Base-by-base conservation (phyloP, 768 basidiomycete genomes). In the Russula earlei region DNA sequence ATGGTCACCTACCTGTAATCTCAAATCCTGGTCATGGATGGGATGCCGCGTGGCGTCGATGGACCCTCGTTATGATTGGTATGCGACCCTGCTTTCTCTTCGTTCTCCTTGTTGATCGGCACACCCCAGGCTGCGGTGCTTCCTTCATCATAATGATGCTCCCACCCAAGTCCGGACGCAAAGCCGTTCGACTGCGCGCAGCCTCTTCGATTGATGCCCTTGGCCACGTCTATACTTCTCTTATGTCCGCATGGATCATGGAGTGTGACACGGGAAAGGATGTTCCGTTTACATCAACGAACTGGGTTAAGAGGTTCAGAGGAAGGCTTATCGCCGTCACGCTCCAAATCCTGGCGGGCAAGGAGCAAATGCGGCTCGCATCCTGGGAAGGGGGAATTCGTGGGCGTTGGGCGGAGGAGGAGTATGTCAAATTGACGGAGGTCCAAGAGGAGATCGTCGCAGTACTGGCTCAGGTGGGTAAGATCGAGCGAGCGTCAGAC, bases 141-240 rank as follows among this genome's bases (percentile, higher is more conserved):
- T 75, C 75, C 0, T 79, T 77, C 66, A 68, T 81, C 56, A 62
- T 82, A 42, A 79, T 80, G 74, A 70, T 81, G 63, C 67, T 81
- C 60, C 78, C 79, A 4, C 77, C 79, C 0, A 71, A 70, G 36
- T 79, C 78, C 0, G 74, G 76, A 5, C 73, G 77, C 50, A 74
- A 72, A 42, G 72, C 74, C 24, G 75, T 78, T 31, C 71, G 77
- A n/a, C 63, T 71, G 7, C 69, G 68, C 12, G 71, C 77, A 45
- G 75, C 78, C 1, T 60, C 67, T 31, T 69, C 68, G 17, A 71
- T 79, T 41, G 62, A 71, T 12, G 65, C 67, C 15, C 65, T 80
- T 22, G 70, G 72, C 0, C 68, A 71, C 46, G 58, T 77, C 8
- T 81, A 81, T 58, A 70, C 64, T n/a, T 68, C 65, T 60, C 70